A percentile compares a stretch with the other conserved stretches of the same genome.
These are phyloP conservation scores for Amaranthus tricolor DNA, from an alignment of 179 eudicot genomes.

Conservation along the genomic window DNA sequence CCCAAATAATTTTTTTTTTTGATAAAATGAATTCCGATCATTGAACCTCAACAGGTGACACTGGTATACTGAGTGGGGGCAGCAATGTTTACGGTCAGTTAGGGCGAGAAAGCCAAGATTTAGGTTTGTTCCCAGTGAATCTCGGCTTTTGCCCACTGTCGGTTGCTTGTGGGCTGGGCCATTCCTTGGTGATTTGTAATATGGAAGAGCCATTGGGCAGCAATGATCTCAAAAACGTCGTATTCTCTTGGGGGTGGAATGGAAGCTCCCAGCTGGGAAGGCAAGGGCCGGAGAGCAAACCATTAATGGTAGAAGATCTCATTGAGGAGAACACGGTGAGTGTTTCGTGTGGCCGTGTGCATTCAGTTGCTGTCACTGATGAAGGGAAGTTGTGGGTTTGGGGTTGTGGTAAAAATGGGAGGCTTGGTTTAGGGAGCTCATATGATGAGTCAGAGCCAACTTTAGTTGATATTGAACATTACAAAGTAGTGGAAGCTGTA, in stretches of 20 bases:
- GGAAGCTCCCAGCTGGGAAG: slow-evolving; percentile 84
- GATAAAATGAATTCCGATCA: neutral
- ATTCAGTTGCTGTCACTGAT: slow-evolving; percentile 65
- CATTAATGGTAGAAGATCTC: slow-evolving; percentile 51
- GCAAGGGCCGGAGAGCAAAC: slow-evolving; percentile 55
- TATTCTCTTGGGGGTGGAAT: slow-evolving; percentile 97
- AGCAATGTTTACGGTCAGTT: slow-evolving; percentile 80
- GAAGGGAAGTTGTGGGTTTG: slow-evolving; percentile 69
- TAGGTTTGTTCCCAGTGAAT: slow-evolving; percentile 63
- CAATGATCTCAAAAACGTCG: slow-evolving; percentile 22
- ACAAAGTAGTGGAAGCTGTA: slow-evolving; percentile 70
- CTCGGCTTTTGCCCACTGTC: slow-evolving; percentile 42
- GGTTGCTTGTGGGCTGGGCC: slow-evolving; percentile 81
- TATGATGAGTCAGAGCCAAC: slow-evolving; percentile 71
- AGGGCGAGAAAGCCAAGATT: slow-evolving; percentile 51
- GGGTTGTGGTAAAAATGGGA: slow-evolving; percentile 94
- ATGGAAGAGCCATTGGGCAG: slow-evolving; percentile 20
- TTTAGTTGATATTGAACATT: slow-evolving; percentile 57
- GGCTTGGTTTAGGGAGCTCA: slow-evolving; percentile 93
- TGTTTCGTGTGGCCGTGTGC: slow-evolving; percentile 80
- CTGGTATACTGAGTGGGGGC: slow-evolving; percentile 74
- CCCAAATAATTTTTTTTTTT: neutral
- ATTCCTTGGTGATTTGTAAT: slow-evolving; percentile 73
- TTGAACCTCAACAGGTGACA: slow-evolving; percentile 50
- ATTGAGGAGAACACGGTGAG: slow-evolving; percentile 44